Evolutionary conservation across 371 early-diverging fungal species (phyloP).

Genomic region (Mortierella polycephala): DNA sequence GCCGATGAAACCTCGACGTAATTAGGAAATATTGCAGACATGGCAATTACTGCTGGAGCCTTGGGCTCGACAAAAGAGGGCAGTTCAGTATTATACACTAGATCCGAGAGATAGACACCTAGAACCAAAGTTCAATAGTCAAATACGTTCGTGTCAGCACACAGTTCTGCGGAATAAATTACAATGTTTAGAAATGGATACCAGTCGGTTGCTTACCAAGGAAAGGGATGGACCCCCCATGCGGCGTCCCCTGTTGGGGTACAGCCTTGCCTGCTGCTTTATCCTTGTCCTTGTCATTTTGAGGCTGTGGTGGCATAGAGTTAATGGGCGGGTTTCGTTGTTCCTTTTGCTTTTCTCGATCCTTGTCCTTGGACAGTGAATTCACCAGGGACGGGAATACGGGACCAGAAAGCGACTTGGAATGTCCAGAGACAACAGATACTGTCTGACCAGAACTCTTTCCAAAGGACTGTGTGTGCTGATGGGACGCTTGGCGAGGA

Average conservation of each 20-base stretch:
- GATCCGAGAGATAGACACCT: slow-evolving; percentile 73
- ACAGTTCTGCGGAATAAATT: not conserved
- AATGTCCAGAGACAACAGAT: slow-evolving; percentile 7
- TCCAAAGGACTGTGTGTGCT: slow-evolving; percentile 18
- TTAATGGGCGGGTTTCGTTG: not conserved
- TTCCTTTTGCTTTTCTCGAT: slow-evolving; percentile 3
- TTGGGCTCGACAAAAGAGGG: slow-evolving; percentile 65
- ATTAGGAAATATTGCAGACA: not conserved
- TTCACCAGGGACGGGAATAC: slow-evolving; percentile 31
- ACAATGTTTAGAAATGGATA: too few species aligned
- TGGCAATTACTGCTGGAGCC: not conserved
- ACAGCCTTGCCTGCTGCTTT: not conserved
- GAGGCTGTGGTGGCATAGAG: not conserved
- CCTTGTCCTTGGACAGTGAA: slow-evolving; percentile 17
- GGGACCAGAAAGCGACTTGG: slow-evolving; percentile 24
- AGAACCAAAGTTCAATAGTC: not conserved
- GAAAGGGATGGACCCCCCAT: slow-evolving; percentile 69
- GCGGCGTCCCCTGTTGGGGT: slow-evolving; percentile 5
- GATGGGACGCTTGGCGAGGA: slow-evolving; percentile 5
- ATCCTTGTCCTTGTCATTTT: not conserved
- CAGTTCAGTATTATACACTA: slow-evolving; percentile 73
- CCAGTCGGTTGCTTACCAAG: slow-evolving; percentile 48
- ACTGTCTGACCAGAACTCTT: slow-evolving; percentile 12
- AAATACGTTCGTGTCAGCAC: not conserved
- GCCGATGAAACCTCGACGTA: not conserved